Percentiles rank a stretch among this genome's conserved stretches.
These are phyloP conservation scores for Vigna hirtella DNA, from an alignment of 306 rosid species.

Conservation along the genomic window DNA sequence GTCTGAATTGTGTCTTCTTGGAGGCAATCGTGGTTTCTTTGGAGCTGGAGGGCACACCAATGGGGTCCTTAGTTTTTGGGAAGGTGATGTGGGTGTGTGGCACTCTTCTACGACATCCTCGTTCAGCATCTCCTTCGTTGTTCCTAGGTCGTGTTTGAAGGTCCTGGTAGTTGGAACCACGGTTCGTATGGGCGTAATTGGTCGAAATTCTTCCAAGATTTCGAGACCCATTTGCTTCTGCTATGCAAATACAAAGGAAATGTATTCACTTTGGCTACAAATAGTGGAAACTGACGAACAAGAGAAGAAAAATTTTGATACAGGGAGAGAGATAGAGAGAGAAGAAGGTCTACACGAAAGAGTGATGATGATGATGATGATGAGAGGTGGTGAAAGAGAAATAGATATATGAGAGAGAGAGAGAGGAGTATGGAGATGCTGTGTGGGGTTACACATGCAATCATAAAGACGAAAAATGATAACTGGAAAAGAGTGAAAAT, in stretches of 20 bases:
- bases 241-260: background rate
- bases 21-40: slow-evolving; percentile 52
- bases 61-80: slow-evolving; percentile 34
- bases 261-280: background rate
- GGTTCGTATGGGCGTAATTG: slow-evolving; percentile 59
- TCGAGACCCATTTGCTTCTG: slow-evolving; percentile 57
- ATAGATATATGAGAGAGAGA: slow-evolving; percentile 44
- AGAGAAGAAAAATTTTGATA: too few species aligned
- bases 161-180: slow-evolving; percentile 12
- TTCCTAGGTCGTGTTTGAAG: slow-evolving; percentile 36
- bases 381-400: slow-evolving; percentile 49
- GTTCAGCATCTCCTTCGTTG: slow-evolving; percentile 21
- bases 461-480: slow-evolving; percentile 15
- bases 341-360: background rate
- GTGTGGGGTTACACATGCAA: slow-evolving; percentile 44
- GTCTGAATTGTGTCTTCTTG: slow-evolving; percentile 37
- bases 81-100: slow-evolving; percentile 56
- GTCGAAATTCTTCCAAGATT: slow-evolving; percentile 57
- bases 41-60: slow-evolving; percentile 75
- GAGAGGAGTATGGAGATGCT: slow-evolving; percentile 23
- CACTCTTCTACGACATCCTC: slow-evolving; percentile 50
- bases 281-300: too few species aligned
- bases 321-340: slow-evolving; percentile 6
- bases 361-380: slow-evolving; percentile 20
- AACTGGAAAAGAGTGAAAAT: slow-evolving; percentile 5